These are phyloP conservation scores for Phylloporus arenicola DNA, from an alignment of 768 basidiomycete genomes.

Conservation along the genomic window DNA sequence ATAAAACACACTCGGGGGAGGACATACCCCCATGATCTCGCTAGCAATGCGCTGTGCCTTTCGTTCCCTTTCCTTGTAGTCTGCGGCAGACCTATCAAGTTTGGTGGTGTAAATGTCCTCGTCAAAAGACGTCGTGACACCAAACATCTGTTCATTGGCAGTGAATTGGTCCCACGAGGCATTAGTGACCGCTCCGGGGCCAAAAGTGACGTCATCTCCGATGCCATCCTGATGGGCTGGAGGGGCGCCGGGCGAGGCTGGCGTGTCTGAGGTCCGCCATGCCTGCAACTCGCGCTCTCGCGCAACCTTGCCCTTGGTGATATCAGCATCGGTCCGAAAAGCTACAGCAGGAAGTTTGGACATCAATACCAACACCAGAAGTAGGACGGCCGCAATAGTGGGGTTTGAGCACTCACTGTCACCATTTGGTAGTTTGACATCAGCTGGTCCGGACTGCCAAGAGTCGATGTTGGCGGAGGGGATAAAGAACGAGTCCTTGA, in stretches of 20 bases:
- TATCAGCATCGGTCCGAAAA: constrained; percentile 81
- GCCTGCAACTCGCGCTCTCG: constrained; percentile 78
- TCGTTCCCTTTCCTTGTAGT: constrained; percentile 84
- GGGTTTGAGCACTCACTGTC: constrained; percentile 49
- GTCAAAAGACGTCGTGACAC: constrained; percentile 85
- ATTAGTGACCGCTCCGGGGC: constrained; percentile 40
- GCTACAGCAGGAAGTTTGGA: constrained; percentile 35
- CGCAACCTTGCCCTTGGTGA: constrained; percentile 48
- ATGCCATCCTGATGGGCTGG: constrained; percentile 25
- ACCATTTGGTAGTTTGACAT: constrained; percentile 61
- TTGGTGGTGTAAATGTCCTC: constrained; percentile 95
- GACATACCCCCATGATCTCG: constrained; percentile 81
- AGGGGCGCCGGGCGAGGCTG: constrained; percentile 27
- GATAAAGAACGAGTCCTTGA: constrained; percentile 67
- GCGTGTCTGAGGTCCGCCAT: constrained; percentile 51
- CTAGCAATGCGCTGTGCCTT: constrained; percentile 84
- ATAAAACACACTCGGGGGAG: neutral
- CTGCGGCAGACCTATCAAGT: constrained; percentile 76
- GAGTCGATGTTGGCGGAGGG: constrained; percentile 66
- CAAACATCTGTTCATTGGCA: constrained; percentile 89
- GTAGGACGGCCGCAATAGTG: neutral
- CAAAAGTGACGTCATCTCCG: constrained; percentile 70
- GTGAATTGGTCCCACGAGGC: constrained; percentile 87
- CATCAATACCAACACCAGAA: constrained; percentile 10
- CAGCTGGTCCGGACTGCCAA: constrained; percentile 71